phyloP scores from a whole-genome alignment of 768 basidiomycete species.

The Auricularia cornea region DNA sequence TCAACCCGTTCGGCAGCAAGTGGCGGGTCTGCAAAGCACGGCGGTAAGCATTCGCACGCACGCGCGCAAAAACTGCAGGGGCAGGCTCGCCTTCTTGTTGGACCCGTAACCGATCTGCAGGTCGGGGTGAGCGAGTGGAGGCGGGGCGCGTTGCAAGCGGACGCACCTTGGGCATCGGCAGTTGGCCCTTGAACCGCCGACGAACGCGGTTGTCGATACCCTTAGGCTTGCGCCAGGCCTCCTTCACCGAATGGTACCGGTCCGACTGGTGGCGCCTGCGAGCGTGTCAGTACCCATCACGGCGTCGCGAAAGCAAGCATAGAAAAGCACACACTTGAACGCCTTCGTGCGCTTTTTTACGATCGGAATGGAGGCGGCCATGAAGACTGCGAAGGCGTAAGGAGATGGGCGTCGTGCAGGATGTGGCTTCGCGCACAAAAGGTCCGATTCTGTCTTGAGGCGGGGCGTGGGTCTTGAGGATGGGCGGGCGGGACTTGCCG shows the following conservation, averaged over 20 bases:
- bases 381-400: conserved; percentile 9
- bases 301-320: background rate
- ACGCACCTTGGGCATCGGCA: conserved; percentile 90
- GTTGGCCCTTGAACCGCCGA: conserved; percentile 91
- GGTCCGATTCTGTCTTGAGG: no score
- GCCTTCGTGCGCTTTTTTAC: conserved; percentile 96
- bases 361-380: conserved; percentile 54
- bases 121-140: conserved; percentile 2
- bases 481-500: no score
- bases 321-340: conserved; percentile 63
- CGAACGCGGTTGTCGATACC: conserved; percentile 99
- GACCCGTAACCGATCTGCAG: conserved; percentile 77
- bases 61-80: no score
- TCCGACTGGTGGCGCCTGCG: conserved; percentile 95
- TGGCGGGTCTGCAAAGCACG: conserved; percentile 63
- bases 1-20: conserved; percentile 89
- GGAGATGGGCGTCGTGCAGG: no score
- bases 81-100: conserved; percentile 57
- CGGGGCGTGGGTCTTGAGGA: no score
- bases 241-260: conserved; percentile 94
- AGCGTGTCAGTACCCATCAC: conserved; percentile 21
- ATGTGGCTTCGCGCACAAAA: no score
- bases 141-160: background rate
- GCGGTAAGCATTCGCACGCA: background rate
- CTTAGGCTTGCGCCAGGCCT: conserved; percentile 99